These are phyloP conservation scores for Emmonsiellopsis sp. DNA, from an alignment of 2,329 filamentous ascomycete genomes.

Conservation along the genomic window DNA sequence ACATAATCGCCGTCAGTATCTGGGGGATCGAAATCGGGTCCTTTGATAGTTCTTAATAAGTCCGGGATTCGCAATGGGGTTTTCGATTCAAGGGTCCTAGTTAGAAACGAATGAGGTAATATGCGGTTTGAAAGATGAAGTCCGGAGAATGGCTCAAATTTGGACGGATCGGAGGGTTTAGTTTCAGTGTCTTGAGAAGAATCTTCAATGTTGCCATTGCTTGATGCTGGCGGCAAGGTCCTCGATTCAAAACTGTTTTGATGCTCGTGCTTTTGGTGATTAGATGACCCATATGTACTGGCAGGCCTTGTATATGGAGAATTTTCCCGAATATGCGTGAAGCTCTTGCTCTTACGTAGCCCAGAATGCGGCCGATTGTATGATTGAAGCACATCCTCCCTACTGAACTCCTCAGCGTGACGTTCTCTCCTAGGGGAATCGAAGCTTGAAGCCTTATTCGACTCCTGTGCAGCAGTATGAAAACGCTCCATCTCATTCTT, in stretches of 20 bases:
- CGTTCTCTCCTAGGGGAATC: slow-evolving; percentile 42
- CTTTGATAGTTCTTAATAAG: slow-evolving; percentile 69
- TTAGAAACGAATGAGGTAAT: slow-evolving; percentile 70
- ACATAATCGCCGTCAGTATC: slow-evolving; percentile 86
- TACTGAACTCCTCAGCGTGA: slow-evolving; percentile 47
- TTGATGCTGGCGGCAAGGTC: background rate
- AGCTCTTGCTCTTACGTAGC: slow-evolving; percentile 28
- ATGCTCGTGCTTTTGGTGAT: slow-evolving; percentile 12
- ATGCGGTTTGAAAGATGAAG: slow-evolving; percentile 75
- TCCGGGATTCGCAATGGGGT: slow-evolving; percentile 71
- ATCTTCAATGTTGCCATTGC: slow-evolving; percentile 13
- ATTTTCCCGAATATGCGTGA: slow-evolving; percentile 19
- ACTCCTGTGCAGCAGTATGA: slow-evolving; percentile 27
- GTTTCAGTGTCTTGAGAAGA: slow-evolving; percentile 9
- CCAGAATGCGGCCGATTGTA: slow-evolving; percentile 19
- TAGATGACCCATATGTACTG: background rate
- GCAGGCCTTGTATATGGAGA: slow-evolving; percentile 1
- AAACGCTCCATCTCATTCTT: slow-evolving; percentile 36
- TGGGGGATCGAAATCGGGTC: slow-evolving; percentile 68
- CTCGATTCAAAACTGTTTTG: background rate
- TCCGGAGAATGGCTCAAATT: slow-evolving; percentile 79
- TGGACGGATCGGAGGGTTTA: slow-evolving; percentile 43
- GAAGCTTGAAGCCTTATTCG: slow-evolving; percentile 13
- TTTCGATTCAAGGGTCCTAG: slow-evolving; percentile 69
- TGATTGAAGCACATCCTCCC: slow-evolving; percentile 50